phyloP scores from a whole-genome alignment of 208 protist species.

The Crithidia sp. region DNA sequence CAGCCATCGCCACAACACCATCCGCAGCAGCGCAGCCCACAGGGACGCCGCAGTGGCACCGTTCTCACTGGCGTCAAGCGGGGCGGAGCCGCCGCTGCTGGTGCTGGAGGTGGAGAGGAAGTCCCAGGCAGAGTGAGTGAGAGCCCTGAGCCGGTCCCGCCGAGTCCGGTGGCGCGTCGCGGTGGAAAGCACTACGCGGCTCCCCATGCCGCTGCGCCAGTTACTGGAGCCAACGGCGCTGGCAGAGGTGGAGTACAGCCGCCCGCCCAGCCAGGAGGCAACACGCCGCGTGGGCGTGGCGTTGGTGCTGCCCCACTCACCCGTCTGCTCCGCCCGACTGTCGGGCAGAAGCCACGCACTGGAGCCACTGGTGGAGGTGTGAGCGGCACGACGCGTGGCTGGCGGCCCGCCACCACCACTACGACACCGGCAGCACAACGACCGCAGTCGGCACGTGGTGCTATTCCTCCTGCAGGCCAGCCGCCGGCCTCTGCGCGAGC shows the following conservation, averaged over 20 bases:
- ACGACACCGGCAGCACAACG: neutral
- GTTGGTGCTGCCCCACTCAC: neutral
- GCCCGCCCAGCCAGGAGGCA: neutral
- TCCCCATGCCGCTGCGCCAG: neutral
- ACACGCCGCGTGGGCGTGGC: neutral
- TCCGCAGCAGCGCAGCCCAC: neutral
- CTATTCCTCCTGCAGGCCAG: neutral
- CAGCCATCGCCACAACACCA: too few species aligned
- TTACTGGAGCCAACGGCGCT: neutral
- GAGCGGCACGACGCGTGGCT: neutral
- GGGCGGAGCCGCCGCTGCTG: neutral
- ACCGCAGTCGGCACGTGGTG: conserved; percentile 1
- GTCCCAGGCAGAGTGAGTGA: conserved; percentile 4
- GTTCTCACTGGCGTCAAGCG: neutral
- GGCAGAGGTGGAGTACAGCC: neutral
- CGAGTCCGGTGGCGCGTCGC: conserved; percentile 10
- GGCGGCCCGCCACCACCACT: too few species aligned
- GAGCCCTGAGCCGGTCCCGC: conserved; percentile 30
- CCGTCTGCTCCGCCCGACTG: conserved; percentile 6
- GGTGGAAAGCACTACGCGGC: neutral
- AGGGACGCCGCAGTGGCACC: conserved; percentile 5
- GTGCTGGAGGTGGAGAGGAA: neutral
- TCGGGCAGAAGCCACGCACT: neutral
- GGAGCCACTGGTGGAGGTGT: neutral
- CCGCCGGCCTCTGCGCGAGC: neutral